Evolutionary conservation across 345 rosid species (phyloP), one percentile per base, ranked within the genome.

Genomic region (Salix arbutifolia): DNA sequence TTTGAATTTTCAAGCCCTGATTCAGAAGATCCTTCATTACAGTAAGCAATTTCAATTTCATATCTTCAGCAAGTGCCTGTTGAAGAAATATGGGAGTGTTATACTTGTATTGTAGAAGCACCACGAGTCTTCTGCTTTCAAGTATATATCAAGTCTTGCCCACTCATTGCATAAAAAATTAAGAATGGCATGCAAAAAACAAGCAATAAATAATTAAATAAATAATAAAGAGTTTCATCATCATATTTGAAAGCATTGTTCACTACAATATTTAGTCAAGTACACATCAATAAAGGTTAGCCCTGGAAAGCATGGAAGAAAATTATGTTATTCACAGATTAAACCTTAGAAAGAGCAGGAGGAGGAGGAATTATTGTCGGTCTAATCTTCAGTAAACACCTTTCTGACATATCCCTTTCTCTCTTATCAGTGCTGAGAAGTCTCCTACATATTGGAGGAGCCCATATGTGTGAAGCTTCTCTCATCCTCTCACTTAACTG

Each of bases 371-470:
- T 37, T 48, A 88, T 72, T 8, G 52, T 69, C 38, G 85, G 42
- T 72, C 70, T 85, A 69, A 85, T 84, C 82, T 87, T 87, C 81
- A 85, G 73, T 31, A 85, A 76, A 64, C 89, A 88, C 75, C 89
- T 86, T 69, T 82, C 86, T 64, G 89, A 82, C 79, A 86, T 84
- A 77, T 85, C 89, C 76, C 82, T 85, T 61, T 88, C 90, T 72
- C 85, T 87, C 84, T 87, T 87, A 52, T 88, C 91, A 78, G 21
- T 46, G 81, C 89, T 83, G 71, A 90, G 80, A 78, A 90, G 87
- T 78, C 90, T 86, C 75, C 91, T 84, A 78, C 82, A 86, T 28
- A 87, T 74, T 30, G 87, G 83, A 78, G 90, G 90, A 74, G 80
- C 83, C 91, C 90, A 87, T 62, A 87, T 61, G 78, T 87, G 84